Evolutionary conservation across 164 flowering plant genomes (phyloP), one percentile per base, ranked within the genome.

Genomic region (Santalum album): DNA sequence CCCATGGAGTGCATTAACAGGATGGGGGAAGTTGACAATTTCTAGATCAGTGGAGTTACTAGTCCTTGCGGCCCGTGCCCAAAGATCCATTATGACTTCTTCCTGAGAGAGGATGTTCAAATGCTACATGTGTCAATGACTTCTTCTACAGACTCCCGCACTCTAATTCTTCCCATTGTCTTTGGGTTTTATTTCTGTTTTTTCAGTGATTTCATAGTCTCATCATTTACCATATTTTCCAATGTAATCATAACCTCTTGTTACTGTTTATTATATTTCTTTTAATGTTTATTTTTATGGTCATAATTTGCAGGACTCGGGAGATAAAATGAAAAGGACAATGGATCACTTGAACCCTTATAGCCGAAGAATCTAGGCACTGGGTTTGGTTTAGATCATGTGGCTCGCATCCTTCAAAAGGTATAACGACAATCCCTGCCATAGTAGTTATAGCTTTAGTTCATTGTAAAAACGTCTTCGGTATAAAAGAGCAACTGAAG

Each of bases 41-140:
- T 91, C 55, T 91, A 95, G 98, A 81, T 76, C 3, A 91, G 96
- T 77, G 98, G 98, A 46, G 71, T 65, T 17, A 88, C 98, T 56
- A 95, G 95, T 61, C 98, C 98, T 19, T 88, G 98, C 59, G 95
- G 96, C 56, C 96, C 98, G n/a, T 91, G 98, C 76, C 86, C 98
- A 35, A 96, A 88, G 68, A 69, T 91, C 29, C 86, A 91, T 64
- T 88, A 91, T 54, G 98, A 91, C 76, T 87, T 86, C 64, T 78
- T 72, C 98, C 98, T 58, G 92, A 91, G 65, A 79, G 77, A 58
- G 98, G 96, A 50, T 56, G 53, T 66, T 54, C 68, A 2, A 63
- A 86, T 69, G 68, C 61, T 44, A 95, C 83, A 72, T 46, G 81
- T 70, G 35, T 51, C 21, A 21, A 9, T 25, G 25, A 19, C 17